phyloP scores from a whole-genome alignment of 2,329 filamentous ascomycete species.

The Pseudogymnoascus sp. region DNA sequence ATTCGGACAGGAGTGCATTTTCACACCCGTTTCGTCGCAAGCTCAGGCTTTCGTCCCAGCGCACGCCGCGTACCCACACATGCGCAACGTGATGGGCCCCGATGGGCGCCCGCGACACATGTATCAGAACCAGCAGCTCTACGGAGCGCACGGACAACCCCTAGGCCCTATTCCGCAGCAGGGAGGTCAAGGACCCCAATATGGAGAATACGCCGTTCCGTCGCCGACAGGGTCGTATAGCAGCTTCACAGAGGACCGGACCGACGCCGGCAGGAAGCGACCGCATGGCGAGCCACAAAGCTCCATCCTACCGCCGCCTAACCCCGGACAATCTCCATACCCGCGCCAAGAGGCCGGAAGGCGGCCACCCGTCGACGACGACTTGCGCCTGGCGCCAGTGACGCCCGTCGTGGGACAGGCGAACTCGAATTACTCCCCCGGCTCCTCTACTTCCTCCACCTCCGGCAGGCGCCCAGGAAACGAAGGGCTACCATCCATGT shows the following conservation, averaged over 20 bases:
- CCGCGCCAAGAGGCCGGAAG: slow-evolving; percentile 21
- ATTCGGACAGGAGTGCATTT: slow-evolving; percentile 71
- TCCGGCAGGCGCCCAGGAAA: slow-evolving; percentile 24
- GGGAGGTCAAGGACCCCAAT: slow-evolving; percentile 16
- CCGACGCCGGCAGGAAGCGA: slow-evolving; percentile 24
- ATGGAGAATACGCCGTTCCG: slow-evolving; percentile 27
- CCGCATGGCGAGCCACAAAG: slow-evolving; percentile 29
- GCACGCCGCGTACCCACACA: slow-evolving; percentile 55
- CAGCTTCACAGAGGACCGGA: slow-evolving; percentile 16
- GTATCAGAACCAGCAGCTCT: slow-evolving; percentile 25
- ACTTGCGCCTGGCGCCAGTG: slow-evolving; percentile 28
- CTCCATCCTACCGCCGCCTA: slow-evolving; percentile 31
- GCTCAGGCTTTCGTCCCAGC: slow-evolving; percentile 69
- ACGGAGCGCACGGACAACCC: slow-evolving; percentile 35
- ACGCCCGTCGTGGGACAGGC: slow-evolving; percentile 20
- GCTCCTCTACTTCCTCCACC: slow-evolving; percentile 25
- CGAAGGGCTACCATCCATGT: slow-evolving; percentile 21
- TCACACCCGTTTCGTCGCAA: slow-evolving; percentile 68
- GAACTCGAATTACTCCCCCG: slow-evolving; percentile 26
- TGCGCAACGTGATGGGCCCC: slow-evolving; percentile 36
- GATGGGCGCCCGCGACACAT: slow-evolving; percentile 27
- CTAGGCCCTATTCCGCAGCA: slow-evolving; percentile 24
- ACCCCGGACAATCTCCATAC: slow-evolving; percentile 26
- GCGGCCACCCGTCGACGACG: slow-evolving; percentile 23
- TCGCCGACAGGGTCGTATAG: slow-evolving; percentile 28